These are phyloP conservation scores for Pseudofabraea citricarpa DNA, from an alignment of 2,329 filamentous ascomycete species.

Conservation along the genomic window DNA sequence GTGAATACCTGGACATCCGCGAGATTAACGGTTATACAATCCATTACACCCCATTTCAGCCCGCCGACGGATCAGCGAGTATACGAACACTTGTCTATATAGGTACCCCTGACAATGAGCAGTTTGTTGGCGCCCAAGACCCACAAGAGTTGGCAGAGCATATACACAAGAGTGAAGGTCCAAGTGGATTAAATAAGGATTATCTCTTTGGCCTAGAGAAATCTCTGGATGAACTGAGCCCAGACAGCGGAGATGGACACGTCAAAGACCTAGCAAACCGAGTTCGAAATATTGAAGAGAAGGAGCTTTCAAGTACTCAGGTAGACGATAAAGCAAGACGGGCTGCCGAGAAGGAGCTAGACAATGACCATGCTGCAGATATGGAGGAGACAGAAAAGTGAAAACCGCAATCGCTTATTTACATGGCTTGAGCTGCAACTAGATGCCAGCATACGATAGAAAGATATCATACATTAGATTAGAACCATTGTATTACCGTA, in stretches of 20 bases:
- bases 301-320: conserved; percentile 7
- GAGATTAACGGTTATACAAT: conserved; percentile 98
- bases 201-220: conserved; percentile 79
- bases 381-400: conserved; percentile 54
- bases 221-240: conserved; percentile 67
- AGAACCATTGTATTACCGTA: no score
- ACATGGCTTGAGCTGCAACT: no score
- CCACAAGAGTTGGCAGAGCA: conserved; percentile 73
- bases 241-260: conserved; percentile 77
- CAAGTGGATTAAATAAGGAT: conserved; percentile 85
- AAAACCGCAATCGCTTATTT: no score
- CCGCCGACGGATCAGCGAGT: conserved; percentile 32
- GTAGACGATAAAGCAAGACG: conserved; percentile 12
- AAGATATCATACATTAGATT: no score
- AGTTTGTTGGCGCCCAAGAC: conserved; percentile 83
- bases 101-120: conserved; percentile 85
- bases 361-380: conserved; percentile 47
- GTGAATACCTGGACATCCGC: conserved; percentile 86
- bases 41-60: conserved; percentile 82
- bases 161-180: conserved; percentile 71
- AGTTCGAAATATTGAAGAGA: conserved; percentile 58
- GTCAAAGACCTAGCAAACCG: conserved; percentile 74
- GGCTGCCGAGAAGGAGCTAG: conserved; percentile 31
- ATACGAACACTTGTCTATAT: conserved; percentile 78
- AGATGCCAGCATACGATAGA: no score